Conservation (phyloP, 2,329 filamentous ascomycete species). For the Reticulascus tulasneorum region DNA sequence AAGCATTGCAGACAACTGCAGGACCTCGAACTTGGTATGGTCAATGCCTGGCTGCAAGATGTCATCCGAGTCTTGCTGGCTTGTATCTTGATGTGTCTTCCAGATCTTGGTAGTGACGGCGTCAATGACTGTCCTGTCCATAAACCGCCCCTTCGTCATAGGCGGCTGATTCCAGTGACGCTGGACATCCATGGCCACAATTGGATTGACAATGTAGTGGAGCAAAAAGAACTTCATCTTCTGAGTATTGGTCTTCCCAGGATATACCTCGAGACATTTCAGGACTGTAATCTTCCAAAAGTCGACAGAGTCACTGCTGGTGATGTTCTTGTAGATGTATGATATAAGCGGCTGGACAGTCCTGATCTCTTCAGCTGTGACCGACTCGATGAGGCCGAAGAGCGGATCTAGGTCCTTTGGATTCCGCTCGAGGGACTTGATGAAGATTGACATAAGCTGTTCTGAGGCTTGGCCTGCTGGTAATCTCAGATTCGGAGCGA, state of each 20-base stretch:
- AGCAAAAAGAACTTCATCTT: conserved; percentile 91
- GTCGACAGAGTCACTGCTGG: conserved; percentile 78
- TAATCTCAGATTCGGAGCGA: conserved; percentile 71
- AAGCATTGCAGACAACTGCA: conserved; percentile 90
- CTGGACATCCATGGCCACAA: conserved; percentile 94
- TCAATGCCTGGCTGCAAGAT: conserved; percentile 82
- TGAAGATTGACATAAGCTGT: conserved; percentile 80
- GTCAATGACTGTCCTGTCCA: conserved; percentile 84
- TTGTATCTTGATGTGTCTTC: conserved; percentile 81
- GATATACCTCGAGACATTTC: conserved; percentile 84
- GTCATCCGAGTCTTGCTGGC: conserved; percentile 84
- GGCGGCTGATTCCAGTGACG: conserved; percentile 65
- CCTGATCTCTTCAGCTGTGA: conserved; percentile 80
- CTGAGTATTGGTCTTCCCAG: conserved; percentile 72
- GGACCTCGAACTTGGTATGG: conserved; percentile 90
- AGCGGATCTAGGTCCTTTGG: conserved; percentile 77
- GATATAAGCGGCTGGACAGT: conserved; percentile 69
- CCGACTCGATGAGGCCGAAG: conserved; percentile 77
- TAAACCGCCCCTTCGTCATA: conserved; percentile 59
- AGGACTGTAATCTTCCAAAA: conserved; percentile 80
- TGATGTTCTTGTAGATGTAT: conserved; percentile 82
- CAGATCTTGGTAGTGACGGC: conserved; percentile 89
- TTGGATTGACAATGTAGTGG: conserved; percentile 90
- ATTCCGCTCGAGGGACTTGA: conserved; percentile 71
- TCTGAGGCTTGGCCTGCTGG: conserved; percentile 86